phyloP scores from a whole-genome alignment of 495 filamentous ascomycete species.

The Lasiosphaeria hispida region DNA sequence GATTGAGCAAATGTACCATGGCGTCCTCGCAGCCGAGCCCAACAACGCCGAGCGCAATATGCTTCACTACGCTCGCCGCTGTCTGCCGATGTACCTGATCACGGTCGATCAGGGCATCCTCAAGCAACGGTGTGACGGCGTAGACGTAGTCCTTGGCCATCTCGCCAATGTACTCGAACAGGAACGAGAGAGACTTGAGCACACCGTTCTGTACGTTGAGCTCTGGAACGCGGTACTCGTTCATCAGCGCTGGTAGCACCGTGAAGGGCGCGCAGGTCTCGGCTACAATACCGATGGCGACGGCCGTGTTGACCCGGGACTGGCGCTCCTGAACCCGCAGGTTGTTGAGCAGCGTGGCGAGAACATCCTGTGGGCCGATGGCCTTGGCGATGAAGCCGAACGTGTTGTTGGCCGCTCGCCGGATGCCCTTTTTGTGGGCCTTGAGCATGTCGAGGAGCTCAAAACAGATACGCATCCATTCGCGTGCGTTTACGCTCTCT shows the following conservation, averaged over 20 bases:
- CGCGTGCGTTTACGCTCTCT: constrained; percentile 91
- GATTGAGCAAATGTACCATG: constrained; percentile 94
- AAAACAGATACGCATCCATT: constrained; percentile 99
- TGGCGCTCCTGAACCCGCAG: constrained; percentile 96
- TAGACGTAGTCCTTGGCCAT: constrained; percentile 99
- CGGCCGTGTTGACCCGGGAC: constrained; percentile 95
- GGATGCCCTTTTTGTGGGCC: constrained; percentile 98
- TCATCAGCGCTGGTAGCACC: constrained; percentile 98
- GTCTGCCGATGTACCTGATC: constrained; percentile 99
- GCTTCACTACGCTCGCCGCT: constrained; percentile 93
- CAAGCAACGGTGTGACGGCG: constrained; percentile 92
- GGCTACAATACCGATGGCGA: constrained; percentile 99
- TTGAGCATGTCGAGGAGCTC: constrained; percentile 99
- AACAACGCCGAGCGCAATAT: constrained; percentile 92
- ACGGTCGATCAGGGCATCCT: constrained; percentile 95
- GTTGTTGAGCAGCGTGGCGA: constrained; percentile 95
- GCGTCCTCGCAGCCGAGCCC: constrained; percentile 98
- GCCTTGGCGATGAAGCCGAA: constrained; percentile 99
- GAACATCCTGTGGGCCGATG: constrained; percentile 95
- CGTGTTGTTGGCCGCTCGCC: constrained; percentile 98
- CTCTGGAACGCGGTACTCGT: constrained; percentile 98
- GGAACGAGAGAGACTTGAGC: constrained; percentile 92
- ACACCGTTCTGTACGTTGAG: constrained; percentile 99
- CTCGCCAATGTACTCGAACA: constrained; percentile 99
- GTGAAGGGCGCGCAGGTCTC: constrained; percentile 99